Evolutionary conservation across 1,284 basidiomycete genomes (phyloP).

Genomic region (Schizophyllum amplum): DNA sequence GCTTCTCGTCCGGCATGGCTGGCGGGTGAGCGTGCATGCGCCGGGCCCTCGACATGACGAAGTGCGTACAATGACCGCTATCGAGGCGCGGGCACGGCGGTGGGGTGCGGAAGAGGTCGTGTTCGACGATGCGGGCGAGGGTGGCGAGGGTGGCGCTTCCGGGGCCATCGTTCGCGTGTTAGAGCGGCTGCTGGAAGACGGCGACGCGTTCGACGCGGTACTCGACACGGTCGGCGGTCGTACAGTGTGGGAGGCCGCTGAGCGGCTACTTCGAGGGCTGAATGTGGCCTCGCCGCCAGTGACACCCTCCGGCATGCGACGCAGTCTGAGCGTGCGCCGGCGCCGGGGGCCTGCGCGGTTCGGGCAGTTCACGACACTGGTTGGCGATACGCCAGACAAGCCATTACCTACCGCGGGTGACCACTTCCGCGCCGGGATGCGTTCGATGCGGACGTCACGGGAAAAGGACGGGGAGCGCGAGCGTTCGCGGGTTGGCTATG

Average conservation of each 20-base stretch:
- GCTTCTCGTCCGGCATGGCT: constrained; percentile 56
- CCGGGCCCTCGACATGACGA: constrained; percentile 31
- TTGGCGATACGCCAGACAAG: constrained; percentile 57
- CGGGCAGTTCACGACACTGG: constrained; percentile 64
- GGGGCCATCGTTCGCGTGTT: constrained; percentile 49
- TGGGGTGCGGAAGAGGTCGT: constrained; percentile 66
- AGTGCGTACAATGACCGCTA: constrained; percentile 23
- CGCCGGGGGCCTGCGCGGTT: neutral
- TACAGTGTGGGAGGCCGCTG: constrained; percentile 65
- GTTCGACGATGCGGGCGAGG: constrained; percentile 37
- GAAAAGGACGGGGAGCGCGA: constrained; percentile 21
- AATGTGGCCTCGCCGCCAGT: neutral
- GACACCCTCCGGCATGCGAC: neutral
- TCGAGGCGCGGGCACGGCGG: constrained; percentile 46
- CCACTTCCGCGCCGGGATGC: constrained; percentile 61
- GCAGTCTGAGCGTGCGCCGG: neutral
- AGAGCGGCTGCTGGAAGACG: constrained; percentile 42
- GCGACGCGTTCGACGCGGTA: constrained; percentile 66
- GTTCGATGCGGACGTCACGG: constrained; percentile 45
- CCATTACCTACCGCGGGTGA: constrained; percentile 62
- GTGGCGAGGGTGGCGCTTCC: constrained; percentile 15
- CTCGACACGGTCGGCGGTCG: constrained; percentile 77
- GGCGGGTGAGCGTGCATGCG: constrained; percentile 64
- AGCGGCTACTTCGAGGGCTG: constrained; percentile 40
- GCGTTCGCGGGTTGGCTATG: constrained; percentile 43